These are phyloP conservation scores for Zoysia pacifica DNA, from an alignment of 176 grass and related monocot genomes.

Conservation along the genomic window DNA sequence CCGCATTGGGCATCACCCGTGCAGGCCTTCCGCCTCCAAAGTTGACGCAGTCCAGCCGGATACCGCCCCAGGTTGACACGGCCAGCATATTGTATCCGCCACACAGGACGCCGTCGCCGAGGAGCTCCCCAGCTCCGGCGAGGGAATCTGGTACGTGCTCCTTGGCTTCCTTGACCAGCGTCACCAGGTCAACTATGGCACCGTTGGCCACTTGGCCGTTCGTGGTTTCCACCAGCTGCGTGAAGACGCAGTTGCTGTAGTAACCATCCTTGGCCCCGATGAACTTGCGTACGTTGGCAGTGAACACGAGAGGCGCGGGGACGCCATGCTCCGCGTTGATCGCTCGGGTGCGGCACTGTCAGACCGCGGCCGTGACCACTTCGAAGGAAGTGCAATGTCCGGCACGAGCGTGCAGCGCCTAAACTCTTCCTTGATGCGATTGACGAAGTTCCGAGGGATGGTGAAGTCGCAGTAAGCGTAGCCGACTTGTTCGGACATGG, in stretches of 20 bases:
- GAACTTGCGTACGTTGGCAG: constrained; percentile 27
- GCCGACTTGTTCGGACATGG: background rate
- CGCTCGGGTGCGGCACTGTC: constrained; percentile 32
- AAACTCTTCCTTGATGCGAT: constrained; percentile 20
- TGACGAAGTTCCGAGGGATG: constrained; percentile 29
- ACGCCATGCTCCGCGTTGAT: background rate
- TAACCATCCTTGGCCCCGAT: constrained; percentile 18
- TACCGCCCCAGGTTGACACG: background rate
- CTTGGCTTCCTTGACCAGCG: constrained; percentile 32
- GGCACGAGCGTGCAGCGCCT: too few relatives aligned
- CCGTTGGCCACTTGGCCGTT: background rate
- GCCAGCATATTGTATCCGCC: background rate
- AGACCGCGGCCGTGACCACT: constrained; percentile 22
- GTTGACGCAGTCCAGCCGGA: background rate
- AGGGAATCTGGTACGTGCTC: background rate
- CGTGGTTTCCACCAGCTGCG: background rate
- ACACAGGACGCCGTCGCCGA: background rate
- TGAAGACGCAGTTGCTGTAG: constrained; percentile 44
- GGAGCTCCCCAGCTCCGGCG: background rate
- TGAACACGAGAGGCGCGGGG: constrained; percentile 3
- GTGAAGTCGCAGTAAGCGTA: constrained; percentile 12
- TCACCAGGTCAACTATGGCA: constrained; percentile 18
- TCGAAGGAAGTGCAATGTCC: constrained; percentile 31
- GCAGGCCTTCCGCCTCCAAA: constrained; percentile 20
- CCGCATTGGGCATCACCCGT: background rate